phyloP scores from a whole-genome alignment of 306 rosid genomes.

The Psophocarpus tetragonolobus region DNA sequence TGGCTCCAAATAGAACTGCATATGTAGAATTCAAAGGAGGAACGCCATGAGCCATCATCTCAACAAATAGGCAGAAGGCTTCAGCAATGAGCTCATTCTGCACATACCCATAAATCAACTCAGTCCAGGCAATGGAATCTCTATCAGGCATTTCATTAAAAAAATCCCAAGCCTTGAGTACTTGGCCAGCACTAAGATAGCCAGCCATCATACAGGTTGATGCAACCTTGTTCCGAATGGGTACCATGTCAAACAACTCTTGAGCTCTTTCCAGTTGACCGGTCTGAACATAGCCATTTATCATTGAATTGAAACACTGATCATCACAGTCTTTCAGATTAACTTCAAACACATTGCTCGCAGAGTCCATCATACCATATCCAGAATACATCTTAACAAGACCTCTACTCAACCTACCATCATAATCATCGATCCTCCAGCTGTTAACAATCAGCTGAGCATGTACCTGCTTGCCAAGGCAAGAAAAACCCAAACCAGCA shows the following conservation, averaged over 20 bases:
- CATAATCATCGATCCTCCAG: constrained; percentile 56
- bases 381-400: constrained; percentile 74
- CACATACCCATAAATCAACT: constrained; percentile 67
- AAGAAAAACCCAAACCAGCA: constrained; percentile 52
- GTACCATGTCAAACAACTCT: constrained; percentile 49
- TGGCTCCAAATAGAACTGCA: constrained; percentile 71
- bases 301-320: constrained; percentile 56
- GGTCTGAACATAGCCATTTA: constrained; percentile 58
- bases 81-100: constrained; percentile 64
- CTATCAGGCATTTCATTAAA: constrained; percentile 62
- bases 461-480: constrained; percentile 72
- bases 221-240: constrained; percentile 55
- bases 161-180: constrained; percentile 52
- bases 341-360: constrained; percentile 40
- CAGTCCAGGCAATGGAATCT: constrained; percentile 75
- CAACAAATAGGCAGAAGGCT: constrained; percentile 50
- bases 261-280: constrained; percentile 64
- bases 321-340: constrained; percentile 31
- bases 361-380: constrained; percentile 57
- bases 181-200: constrained; percentile 58
- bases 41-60: constrained; percentile 58
- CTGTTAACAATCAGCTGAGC: constrained; percentile 51
- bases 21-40: constrained; percentile 55
- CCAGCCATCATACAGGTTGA: constrained; percentile 70
- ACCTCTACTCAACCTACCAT: constrained; percentile 61